Conservation (phyloP, 495 filamentous ascomycete genomes). For the Aspergillus affinis region DNA sequence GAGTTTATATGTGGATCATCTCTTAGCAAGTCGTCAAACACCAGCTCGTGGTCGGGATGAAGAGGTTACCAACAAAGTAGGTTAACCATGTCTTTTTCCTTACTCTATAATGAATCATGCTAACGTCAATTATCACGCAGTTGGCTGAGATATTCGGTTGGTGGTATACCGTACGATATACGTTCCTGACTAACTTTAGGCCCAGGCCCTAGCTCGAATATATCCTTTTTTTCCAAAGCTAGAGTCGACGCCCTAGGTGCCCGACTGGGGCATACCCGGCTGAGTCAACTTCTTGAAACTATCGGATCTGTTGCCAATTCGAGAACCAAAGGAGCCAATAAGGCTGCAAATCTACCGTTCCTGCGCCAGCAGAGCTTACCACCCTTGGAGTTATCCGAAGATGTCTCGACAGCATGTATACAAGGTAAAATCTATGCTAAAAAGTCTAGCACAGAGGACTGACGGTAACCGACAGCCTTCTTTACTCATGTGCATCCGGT, state of each 20-base stretch:
- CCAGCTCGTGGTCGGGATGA: not conserved
- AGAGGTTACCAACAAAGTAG: not conserved
- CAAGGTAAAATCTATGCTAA: not conserved
- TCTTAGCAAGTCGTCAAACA: not conserved
- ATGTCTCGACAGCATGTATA: not conserved
- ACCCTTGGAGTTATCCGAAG: not conserved
- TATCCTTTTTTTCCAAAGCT: constrained; percentile 19
- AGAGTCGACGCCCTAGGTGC: constrained; percentile 13
- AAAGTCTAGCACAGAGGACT: not conserved
- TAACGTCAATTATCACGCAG: not conserved
- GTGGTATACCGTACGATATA: not conserved
- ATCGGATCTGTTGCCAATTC: constrained; percentile 14
- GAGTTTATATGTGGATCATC: not conserved
- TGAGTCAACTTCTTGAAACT: constrained; percentile 18
- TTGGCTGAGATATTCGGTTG: not conserved
- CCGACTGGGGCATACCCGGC: constrained; percentile 15
- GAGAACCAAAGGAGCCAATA: constrained; percentile 10
- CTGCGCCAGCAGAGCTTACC: not conserved
- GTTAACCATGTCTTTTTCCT: not conserved
- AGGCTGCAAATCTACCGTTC: not conserved
- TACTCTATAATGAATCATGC: not conserved
- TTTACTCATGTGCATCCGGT: constrained; percentile 20
- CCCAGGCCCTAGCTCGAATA: constrained; percentile 16
- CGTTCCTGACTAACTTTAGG: not conserved
- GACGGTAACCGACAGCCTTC: constrained; percentile 8